Percentiles rank a stretch among this genome's conserved stretches.
Conservation (phyloP, 148 eudicot species). For the Rhododendron henanense region DNA sequence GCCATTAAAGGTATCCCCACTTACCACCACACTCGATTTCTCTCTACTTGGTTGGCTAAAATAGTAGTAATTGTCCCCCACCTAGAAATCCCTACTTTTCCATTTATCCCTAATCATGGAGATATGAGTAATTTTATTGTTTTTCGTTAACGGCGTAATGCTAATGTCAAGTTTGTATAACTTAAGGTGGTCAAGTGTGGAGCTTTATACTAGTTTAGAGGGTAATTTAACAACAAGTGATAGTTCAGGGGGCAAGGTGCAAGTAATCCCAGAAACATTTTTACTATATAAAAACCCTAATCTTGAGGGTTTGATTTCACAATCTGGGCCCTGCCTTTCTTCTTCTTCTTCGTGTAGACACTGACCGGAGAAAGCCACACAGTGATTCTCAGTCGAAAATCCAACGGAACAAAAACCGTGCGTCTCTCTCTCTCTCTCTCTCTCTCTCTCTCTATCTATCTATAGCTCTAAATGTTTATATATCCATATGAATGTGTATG, state of each 20-base stretch:
- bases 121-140: neutral
- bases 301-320: neutral
- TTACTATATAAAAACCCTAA: neutral
- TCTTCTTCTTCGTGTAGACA: neutral
- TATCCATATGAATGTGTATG: neutral
- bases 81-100: too few relatives aligned
- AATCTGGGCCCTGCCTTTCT: neutral
- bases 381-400: neutral
- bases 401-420: neutral
- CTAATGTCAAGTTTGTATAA: neutral
- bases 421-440: neutral
- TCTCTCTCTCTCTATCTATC: neutral
- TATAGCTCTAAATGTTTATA: too few relatives aligned
- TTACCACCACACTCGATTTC: too few relatives aligned
- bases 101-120: neutral
- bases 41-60: too few relatives aligned
- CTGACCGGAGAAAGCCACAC: neutral
- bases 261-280: neutral
- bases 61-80: too few relatives aligned
- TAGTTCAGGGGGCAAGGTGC: neutral
- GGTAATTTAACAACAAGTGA: neutral
- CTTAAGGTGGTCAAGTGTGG: neutral
- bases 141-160: neutral
- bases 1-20: too few relatives aligned
- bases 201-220: neutral